These are phyloP conservation scores for Lagerstroemia speciosa DNA, from an alignment of 345 rosid genomes.

Conservation along the genomic window DNA sequence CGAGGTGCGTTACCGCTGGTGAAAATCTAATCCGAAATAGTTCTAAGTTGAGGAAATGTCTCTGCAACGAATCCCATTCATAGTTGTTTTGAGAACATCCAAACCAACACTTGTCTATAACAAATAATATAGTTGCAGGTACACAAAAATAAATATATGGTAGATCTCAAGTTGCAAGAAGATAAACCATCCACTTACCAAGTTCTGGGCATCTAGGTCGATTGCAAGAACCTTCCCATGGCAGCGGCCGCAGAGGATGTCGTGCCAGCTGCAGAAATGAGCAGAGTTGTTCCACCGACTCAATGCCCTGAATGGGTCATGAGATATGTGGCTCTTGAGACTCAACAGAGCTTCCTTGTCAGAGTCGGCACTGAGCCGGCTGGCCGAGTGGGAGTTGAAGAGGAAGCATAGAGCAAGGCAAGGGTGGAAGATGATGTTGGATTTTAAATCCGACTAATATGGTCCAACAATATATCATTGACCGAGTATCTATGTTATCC, in stretches of 20 bases:
- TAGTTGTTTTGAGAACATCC: no score
- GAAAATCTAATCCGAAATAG: no score
- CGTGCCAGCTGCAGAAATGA: constrained; percentile 18
- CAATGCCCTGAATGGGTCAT: constrained; percentile 8
- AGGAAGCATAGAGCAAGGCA: constrained; percentile 7
- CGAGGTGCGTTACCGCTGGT: no score
- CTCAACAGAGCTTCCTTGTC: constrained; percentile 16
- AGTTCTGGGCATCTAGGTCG: constrained; percentile 8
- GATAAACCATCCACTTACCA: not conserved
- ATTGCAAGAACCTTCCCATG: constrained; percentile 15
- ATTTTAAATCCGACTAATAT: no score
- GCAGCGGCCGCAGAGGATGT: constrained; percentile 14
- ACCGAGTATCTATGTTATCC: no score
- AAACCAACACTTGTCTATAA: no score
- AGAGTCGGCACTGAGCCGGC: constrained; percentile 14
- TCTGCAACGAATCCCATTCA: no score
- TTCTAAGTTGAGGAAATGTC: no score
- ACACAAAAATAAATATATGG: no score
- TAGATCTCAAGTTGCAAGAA: not conserved
- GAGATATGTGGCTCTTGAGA: constrained; percentile 8
- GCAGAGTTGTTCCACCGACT: constrained; percentile 19
- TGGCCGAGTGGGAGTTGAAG: constrained; percentile 1
- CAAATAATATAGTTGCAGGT: no score
- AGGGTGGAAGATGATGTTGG: constrained; percentile 1
- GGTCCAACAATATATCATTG: no score